Evolutionary conservation across 768 basidiomycete species (phyloP).

Genomic region (Pleurotus djamor): DNA sequence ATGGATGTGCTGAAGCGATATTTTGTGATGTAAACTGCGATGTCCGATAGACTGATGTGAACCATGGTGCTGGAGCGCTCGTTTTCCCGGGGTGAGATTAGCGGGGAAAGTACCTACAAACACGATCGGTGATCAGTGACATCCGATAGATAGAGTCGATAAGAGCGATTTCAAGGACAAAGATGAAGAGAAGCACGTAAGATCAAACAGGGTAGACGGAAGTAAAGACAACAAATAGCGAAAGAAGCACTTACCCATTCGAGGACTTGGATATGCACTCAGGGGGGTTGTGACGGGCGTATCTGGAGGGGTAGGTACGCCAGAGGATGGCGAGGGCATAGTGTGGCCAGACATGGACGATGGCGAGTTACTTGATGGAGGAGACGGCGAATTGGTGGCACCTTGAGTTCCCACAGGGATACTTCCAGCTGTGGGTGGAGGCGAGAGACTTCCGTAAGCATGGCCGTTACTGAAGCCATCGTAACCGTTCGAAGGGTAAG

Average conservation of each 20-base stretch:
- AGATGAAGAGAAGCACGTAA: too few species aligned
- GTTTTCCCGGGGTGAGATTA: constrained; percentile 2
- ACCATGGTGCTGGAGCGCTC: constrained; percentile 1
- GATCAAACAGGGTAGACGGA: too few species aligned
- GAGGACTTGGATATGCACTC: constrained; percentile 38
- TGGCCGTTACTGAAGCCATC: background rate
- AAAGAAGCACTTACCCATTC: constrained; percentile 13
- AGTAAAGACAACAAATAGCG: background rate
- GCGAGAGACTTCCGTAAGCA: constrained; percentile 2
- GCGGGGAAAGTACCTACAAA: constrained; percentile 2
- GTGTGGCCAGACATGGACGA: constrained; percentile 1
- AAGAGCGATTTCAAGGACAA: background rate
- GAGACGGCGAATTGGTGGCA: constrained; percentile 15
- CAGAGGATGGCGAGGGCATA: constrained; percentile 32
- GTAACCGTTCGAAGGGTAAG: constrained; percentile 14
- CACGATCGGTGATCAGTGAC: background rate
- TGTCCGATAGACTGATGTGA: background rate
- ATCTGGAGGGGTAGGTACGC: constrained; percentile 42
- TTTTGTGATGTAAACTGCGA: constrained; percentile 3
- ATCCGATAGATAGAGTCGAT: background rate
- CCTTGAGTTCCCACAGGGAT: background rate
- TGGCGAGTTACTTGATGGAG: constrained; percentile 14
- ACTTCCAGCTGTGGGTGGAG: background rate
- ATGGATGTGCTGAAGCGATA: constrained; percentile 4
- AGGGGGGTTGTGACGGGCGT: constrained; percentile 52